Conservation (phyloP, 2,329 filamentous ascomycete genomes). For the Pseudogymnoascus sp. region DNA sequence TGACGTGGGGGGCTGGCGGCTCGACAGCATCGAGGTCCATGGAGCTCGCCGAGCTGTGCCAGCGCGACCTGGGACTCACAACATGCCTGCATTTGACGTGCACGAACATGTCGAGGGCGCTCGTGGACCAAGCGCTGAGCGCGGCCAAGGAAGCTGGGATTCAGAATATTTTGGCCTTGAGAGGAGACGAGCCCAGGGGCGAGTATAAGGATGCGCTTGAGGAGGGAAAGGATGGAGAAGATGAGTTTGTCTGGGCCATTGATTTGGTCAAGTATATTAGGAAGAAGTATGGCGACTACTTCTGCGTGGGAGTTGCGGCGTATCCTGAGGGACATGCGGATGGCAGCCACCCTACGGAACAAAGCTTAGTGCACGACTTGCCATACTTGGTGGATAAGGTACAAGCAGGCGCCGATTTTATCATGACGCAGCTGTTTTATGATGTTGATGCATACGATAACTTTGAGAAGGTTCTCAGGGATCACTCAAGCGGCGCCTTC, state of each 20-base stretch:
- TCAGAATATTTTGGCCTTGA: slow-evolving; percentile 83
- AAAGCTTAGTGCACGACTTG: slow-evolving; percentile 70
- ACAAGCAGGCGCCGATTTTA: slow-evolving; percentile 86
- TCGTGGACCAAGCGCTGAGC: slow-evolving; percentile 83
- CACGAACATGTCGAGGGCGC: slow-evolving; percentile 85
- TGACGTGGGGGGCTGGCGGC: slow-evolving; percentile 96
- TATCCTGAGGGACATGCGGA: slow-evolving; percentile 96
- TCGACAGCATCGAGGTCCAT: slow-evolving; percentile 86
- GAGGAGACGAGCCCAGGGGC: slow-evolving; percentile 84
- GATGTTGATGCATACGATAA: slow-evolving; percentile 73
- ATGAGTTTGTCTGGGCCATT: slow-evolving; percentile 79
- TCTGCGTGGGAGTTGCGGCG: slow-evolving; percentile 87
- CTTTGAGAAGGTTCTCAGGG: slow-evolving; percentile 70
- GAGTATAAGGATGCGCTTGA: slow-evolving; percentile 68
- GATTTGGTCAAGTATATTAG: slow-evolving; percentile 88
- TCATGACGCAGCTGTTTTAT: slow-evolving; percentile 98
- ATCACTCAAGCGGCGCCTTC: slow-evolving; percentile 78
- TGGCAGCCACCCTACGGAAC: slow-evolving; percentile 68
- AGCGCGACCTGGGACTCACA: slow-evolving; percentile 82
- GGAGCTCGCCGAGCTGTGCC: slow-evolving; percentile 90
- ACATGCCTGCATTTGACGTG: slow-evolving; percentile 95
- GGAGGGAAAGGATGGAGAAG: slow-evolving; percentile 48
- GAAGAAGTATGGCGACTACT: slow-evolving; percentile 81
- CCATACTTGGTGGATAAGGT: slow-evolving; percentile 87
- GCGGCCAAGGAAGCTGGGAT: slow-evolving; percentile 87